These are phyloP conservation scores for Bryopsis sp. DNA, from an alignment of 139 green algal species.

Conservation along the genomic window DNA sequence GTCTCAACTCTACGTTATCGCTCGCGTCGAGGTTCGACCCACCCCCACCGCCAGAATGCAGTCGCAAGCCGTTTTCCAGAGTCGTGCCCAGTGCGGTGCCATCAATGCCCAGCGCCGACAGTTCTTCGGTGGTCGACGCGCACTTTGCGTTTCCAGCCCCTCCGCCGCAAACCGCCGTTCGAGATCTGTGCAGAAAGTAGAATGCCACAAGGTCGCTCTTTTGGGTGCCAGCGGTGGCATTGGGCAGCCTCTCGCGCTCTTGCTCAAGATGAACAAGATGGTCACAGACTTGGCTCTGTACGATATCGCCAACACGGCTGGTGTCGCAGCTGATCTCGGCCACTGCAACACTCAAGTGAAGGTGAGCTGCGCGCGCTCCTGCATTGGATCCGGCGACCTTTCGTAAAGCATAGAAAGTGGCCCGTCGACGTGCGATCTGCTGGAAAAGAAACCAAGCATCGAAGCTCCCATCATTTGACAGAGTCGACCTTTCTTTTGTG, in stretches of 20 bases:
- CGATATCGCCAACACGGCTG: slow-evolving; percentile 85
- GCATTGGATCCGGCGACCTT: too few species aligned
- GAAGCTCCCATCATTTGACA: too few species aligned
- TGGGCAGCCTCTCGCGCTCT: slow-evolving; percentile 72
- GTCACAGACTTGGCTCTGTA: slow-evolving; percentile 89
- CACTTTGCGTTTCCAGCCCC: neutral
- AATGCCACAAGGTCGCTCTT: slow-evolving; percentile 47
- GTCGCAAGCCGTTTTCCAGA: too few species aligned
- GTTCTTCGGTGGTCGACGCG: neutral
- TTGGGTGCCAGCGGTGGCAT: slow-evolving; percentile 78
- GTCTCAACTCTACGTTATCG: too few species aligned
- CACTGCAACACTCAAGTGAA: slow-evolving; percentile 86
- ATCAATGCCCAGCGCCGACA: neutral
- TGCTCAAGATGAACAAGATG: slow-evolving; percentile 82
- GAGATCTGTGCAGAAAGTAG: neutral
- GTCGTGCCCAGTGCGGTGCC: too few species aligned
- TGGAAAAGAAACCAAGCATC: too few species aligned
- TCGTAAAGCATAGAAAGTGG: too few species aligned
- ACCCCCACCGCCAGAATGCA: too few species aligned
- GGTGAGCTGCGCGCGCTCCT: too few species aligned
- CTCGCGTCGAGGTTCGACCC: too few species aligned
- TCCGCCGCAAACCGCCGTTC: neutral
- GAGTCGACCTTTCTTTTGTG: too few species aligned
- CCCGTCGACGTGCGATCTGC: too few species aligned
- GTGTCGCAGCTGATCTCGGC: slow-evolving; percentile 86